These are phyloP conservation scores for Paramarasmius palmivorus DNA, from an alignment of 1,284 basidiomycete genomes.

Conservation along the genomic window DNA sequence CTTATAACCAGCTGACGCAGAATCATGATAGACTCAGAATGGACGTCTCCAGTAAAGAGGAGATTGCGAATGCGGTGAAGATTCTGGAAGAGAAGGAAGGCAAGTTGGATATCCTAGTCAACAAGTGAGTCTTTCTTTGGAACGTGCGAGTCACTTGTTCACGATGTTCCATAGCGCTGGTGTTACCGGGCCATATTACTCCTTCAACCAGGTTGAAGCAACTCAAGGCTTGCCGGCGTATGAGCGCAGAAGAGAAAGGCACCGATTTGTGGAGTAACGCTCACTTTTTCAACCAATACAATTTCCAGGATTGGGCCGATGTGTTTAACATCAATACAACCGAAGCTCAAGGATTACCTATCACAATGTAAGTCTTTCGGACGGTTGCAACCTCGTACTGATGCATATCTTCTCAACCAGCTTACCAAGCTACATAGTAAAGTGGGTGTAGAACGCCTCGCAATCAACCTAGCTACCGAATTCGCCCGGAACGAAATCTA, in stretches of 20 bases:
- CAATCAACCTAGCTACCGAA: neutral
- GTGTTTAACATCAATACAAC: neutral
- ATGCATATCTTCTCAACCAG: neutral
- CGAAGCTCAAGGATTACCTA: neutral
- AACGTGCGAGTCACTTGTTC: neutral
- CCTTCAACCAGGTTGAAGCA: neutral
- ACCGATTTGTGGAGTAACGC: neutral
- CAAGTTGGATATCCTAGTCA: slow-evolving; percentile 3
- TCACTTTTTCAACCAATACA: neutral
- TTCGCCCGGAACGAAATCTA: neutral
- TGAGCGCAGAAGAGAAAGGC: no score
- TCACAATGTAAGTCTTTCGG: neutral
- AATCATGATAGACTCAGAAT: neutral
- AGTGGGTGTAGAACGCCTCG: neutral
- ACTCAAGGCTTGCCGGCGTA: no score
- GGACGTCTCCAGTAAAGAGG: neutral
- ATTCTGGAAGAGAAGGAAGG: neutral
- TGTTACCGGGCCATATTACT: neutral
- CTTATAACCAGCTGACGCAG: no score
- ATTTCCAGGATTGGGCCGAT: neutral
- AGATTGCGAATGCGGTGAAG: neutral
- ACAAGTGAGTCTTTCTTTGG: neutral
- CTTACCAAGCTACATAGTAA: neutral
- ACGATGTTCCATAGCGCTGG: no score
- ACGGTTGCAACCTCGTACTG: no score